phyloP scores from a whole-genome alignment of 2,329 filamentous ascomycete species.

The Truncatella angustata region DNA sequence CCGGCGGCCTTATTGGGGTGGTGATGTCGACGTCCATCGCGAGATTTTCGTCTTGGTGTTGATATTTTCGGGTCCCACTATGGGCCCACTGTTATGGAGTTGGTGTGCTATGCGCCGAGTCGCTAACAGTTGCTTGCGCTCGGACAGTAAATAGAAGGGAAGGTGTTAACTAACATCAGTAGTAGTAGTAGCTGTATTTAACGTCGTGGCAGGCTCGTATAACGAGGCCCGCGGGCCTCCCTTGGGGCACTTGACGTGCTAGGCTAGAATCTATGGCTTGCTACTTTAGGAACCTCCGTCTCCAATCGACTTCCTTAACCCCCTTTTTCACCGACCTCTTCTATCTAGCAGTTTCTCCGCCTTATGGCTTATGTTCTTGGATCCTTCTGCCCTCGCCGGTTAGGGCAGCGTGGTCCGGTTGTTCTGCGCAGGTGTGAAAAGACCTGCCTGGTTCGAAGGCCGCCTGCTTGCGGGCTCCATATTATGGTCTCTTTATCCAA shows the following conservation, averaged over 20 bases:
- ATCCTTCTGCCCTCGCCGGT: slow-evolving; percentile 2
- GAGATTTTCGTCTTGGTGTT: no score
- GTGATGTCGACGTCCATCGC: no score
- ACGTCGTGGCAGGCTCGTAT: slow-evolving; percentile 6
- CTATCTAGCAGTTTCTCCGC: slow-evolving; percentile 4
- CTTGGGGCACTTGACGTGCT: slow-evolving; percentile 8
- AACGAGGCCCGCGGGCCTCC: slow-evolving; percentile 2
- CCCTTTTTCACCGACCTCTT: background rate
- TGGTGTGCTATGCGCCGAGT: no score
- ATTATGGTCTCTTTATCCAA: no score
- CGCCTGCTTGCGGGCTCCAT: no score
- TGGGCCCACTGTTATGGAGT: no score
- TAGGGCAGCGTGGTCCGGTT: slow-evolving; percentile 1
- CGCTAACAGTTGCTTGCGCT: no score
- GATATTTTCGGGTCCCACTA: no score
- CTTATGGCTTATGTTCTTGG: slow-evolving; percentile 3
- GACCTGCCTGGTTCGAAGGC: no score
- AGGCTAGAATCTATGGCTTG: slow-evolving; percentile 6
- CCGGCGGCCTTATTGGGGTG: no score
- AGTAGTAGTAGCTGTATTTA: slow-evolving; percentile 6
- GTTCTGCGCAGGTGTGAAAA: background rate
- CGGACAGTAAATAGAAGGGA: no score
- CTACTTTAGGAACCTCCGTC: slow-evolving; percentile 1
- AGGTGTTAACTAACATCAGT: no score
- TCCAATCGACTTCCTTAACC: slow-evolving; percentile 5